Conservation (phyloP, 140 eudicot species). For the Senecio squalidus region DNA sequence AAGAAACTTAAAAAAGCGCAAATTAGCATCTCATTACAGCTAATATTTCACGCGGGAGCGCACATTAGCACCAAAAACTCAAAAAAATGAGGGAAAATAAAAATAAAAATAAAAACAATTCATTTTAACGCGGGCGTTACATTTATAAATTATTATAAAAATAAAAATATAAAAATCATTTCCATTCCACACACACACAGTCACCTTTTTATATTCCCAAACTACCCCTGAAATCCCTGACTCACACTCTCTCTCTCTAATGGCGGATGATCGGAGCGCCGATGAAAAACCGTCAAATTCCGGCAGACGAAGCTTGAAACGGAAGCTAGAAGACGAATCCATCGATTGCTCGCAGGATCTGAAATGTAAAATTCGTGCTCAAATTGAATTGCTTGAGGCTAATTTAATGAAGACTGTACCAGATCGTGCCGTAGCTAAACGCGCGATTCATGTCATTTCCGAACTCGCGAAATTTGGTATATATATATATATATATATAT, state of each 20-base stretch:
- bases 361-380: constrained; percentile 41
- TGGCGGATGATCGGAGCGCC: constrained; percentile 80
- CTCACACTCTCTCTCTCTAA: constrained; percentile 11
- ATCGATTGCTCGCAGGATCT: constrained; percentile 63
- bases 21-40: background rate
- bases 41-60: constrained; percentile 30
- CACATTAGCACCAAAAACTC: constrained; percentile 16
- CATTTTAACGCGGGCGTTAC: constrained; percentile 24
- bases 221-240: constrained; percentile 5
- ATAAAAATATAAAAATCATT: too few relatives aligned
- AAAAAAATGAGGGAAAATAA: constrained; percentile 16
- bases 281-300: constrained; percentile 38
- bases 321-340: constrained; percentile 63
- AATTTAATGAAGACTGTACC: too few relatives aligned
- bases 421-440: constrained; percentile 72
- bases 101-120: background rate
- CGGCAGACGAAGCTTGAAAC: constrained; percentile 65
- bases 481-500: background rate
- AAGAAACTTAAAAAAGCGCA: too few relatives aligned
- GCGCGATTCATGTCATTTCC: constrained; percentile 49
- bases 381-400: constrained; percentile 42
- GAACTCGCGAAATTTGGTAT: constrained; percentile 75
- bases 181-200: constrained; percentile 9
- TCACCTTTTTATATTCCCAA: constrained; percentile 25
- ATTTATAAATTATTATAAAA: too few relatives aligned